phyloP scores from a whole-genome alignment of 768 basidiomycete genomes.

The Nidularia sp. region DNA sequence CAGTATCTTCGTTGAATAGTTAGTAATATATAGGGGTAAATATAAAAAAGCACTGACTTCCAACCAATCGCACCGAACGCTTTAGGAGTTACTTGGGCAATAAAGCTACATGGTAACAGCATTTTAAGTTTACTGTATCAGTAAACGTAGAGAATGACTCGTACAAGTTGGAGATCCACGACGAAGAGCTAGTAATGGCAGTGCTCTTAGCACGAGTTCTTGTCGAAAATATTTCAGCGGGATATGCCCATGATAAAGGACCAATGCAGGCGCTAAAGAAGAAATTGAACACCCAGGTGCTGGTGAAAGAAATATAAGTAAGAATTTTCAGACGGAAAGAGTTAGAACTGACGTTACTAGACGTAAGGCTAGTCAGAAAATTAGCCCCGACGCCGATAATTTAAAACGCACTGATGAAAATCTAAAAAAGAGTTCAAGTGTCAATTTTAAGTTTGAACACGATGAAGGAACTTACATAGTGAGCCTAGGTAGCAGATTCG shows the following conservation, averaged over 20 bases:
- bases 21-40: not conserved
- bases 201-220: conserved; percentile 40
- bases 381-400: not conserved
- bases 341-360: not conserved
- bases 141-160: not conserved
- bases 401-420: conserved; percentile 34
- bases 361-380: conserved; percentile 7
- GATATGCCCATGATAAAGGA: conserved; percentile 41
- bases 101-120: conserved; percentile 23
- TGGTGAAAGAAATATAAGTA: conserved; percentile 6
- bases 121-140: not conserved
- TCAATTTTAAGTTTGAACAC: not conserved
- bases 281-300: conserved; percentile 45
- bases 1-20: conserved; percentile 19
- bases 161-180: conserved; percentile 42
- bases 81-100: conserved; percentile 38
- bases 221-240: conserved; percentile 41
- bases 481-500: conserved; percentile 18
- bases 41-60: conserved; percentile 23
- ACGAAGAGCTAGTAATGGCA: conserved; percentile 37
- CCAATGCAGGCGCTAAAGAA: conserved; percentile 43
- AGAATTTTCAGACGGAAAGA: not conserved
- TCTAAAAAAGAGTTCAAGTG: conserved; percentile 13
- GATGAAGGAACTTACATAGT: conserved; percentile 23
- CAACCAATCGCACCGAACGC: conserved; percentile 36